Conservation (phyloP, 495 filamentous ascomycete species). For the Cenococcum geophilum region DNA sequence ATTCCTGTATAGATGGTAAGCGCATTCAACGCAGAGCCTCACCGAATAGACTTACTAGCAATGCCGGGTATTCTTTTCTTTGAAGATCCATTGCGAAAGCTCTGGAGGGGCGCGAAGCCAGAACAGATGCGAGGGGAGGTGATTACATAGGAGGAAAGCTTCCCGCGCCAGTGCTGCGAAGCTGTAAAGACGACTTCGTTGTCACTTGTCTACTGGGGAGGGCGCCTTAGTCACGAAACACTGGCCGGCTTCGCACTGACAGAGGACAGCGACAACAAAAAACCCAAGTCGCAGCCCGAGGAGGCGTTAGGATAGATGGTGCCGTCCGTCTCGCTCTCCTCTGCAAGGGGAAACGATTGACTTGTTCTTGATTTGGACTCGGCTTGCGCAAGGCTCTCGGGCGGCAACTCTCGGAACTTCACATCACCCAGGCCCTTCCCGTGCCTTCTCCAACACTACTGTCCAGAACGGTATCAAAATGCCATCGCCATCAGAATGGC, state of each 20-base stretch:
- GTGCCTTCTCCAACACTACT: neutral
- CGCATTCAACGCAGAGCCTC: constrained; percentile 17
- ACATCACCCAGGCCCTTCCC: neutral
- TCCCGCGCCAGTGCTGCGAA: constrained; percentile 17
- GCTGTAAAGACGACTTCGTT: constrained; percentile 23
- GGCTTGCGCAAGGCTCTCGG: neutral
- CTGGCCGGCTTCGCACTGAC: constrained; percentile 8
- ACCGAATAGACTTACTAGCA: constrained; percentile 65
- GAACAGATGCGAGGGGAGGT: constrained; percentile 5
- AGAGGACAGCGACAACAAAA: constrained; percentile 4
- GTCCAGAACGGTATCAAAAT: neutral
- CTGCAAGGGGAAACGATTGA: constrained; percentile 3
- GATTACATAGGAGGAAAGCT: constrained; percentile 26
- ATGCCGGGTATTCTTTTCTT: constrained; percentile 87
- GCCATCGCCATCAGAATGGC: constrained; percentile 34
- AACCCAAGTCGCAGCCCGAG: neutral
- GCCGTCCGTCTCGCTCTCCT: neutral
- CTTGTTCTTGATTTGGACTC: neutral
- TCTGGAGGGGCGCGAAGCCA: constrained; percentile 18
- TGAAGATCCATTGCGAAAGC: constrained; percentile 62
- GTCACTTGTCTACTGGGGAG: constrained; percentile 13
- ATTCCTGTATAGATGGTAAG: constrained; percentile 51
- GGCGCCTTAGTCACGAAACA: constrained; percentile 11
- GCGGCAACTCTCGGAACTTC: constrained; percentile 3
- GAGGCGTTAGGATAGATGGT: constrained; percentile 1